These are phyloP conservation scores for Auricularia sp. DNA, from an alignment of 768 basidiomycete species.

Conservation along the genomic window DNA sequence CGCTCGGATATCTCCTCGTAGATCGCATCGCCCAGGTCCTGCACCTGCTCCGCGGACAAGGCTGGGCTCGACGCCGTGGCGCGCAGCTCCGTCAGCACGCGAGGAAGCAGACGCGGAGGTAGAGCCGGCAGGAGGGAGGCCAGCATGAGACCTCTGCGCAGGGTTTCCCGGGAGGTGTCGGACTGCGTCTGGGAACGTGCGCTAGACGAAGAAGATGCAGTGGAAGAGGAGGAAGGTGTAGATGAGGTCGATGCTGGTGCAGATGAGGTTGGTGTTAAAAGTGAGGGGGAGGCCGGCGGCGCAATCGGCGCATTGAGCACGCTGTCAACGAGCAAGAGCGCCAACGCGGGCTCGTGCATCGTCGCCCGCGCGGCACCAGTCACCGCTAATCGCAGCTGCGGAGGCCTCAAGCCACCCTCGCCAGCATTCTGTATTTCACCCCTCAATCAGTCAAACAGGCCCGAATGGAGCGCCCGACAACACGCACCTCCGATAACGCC, in stretches of 20 bases:
- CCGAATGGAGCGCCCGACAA: background rate
- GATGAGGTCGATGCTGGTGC: conserved; percentile 23
- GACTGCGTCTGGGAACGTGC: conserved; percentile 6
- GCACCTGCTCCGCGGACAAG: conserved; percentile 25
- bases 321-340: background rate
- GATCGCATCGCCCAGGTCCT: conserved; percentile 39
- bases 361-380: background rate
- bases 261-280: conserved; percentile 11
- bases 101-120: conserved; percentile 44
- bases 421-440: conserved; percentile 42
- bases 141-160: conserved; percentile 46
- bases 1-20: conserved; percentile 54
- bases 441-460: no score
- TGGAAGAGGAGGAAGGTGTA: conserved; percentile 43
- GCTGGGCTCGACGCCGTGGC: conserved; percentile 19
- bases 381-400: conserved; percentile 57
- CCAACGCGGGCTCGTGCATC: background rate
- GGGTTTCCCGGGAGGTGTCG: conserved; percentile 31
- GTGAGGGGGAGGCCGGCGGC: conserved; percentile 34
- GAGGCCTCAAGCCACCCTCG: conserved; percentile 46
- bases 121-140: conserved; percentile 57
- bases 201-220: conserved; percentile 16
- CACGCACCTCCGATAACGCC: conserved; percentile 58
- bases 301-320: conserved; percentile 47
- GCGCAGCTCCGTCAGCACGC: conserved; percentile 39